Evolutionary conservation across 1,139 yeast genomes (phyloP).

Genomic region (Hemisphaericaspora lyxosophila): DNA sequence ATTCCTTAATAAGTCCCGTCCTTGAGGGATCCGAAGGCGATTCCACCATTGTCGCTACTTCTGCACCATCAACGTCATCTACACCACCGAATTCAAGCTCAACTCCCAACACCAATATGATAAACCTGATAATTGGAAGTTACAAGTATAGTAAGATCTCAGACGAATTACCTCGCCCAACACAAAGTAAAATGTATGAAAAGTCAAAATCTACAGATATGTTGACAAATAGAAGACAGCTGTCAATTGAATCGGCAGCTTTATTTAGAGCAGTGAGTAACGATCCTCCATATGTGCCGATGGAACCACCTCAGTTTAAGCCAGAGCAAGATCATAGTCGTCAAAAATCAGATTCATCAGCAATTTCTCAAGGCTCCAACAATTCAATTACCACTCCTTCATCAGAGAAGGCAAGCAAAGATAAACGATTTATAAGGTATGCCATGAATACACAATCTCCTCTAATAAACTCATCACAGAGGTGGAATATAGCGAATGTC

Average conservation of each 20-base stretch:
- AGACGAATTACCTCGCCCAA: constrained; percentile 7
- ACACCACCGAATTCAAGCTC: constrained; percentile 14
- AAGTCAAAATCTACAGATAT: constrained; percentile 8
- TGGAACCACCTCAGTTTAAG: neutral
- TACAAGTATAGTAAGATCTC: constrained; percentile 31
- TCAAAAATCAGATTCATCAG: constrained; percentile 40
- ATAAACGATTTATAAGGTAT: constrained; percentile 43
- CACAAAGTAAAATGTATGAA: neutral
- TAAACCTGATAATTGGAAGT: constrained; percentile 33
- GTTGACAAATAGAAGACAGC: neutral
- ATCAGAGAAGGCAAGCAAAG: constrained; percentile 29
- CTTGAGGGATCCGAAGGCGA: constrained; percentile 14
- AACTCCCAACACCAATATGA: constrained; percentile 14
- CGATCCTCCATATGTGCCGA: constrained; percentile 1
- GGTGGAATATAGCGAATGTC: constrained; percentile 72
- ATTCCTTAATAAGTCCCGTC: constrained; percentile 14
- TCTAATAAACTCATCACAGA: constrained; percentile 21
- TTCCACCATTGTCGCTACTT: constrained; percentile 5
- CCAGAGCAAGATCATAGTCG: constrained; percentile 25
- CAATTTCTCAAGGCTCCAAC: constrained; percentile 31
- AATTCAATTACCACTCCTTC: constrained; percentile 33
- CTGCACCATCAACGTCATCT: constrained; percentile 11
- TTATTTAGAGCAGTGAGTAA: constrained; percentile 1
- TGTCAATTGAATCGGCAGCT: constrained; percentile 3
- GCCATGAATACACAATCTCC: constrained; percentile 43